Evolutionary conservation across 2,329 filamentous ascomycete species (phyloP).

Genomic region (Colletotrichum sp.): DNA sequence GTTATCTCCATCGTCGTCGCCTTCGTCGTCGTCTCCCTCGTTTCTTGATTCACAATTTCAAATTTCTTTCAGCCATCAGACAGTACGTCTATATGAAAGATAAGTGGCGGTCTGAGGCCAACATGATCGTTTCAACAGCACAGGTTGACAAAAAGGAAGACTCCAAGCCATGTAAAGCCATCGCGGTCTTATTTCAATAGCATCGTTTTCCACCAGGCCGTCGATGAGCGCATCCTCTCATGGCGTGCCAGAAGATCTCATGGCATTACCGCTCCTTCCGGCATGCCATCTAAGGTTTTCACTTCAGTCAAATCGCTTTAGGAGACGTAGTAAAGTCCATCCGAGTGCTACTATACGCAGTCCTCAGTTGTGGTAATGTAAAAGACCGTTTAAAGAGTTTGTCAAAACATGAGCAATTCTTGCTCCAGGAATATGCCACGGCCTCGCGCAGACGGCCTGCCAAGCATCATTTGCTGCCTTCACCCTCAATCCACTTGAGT

Average conservation of each 20-base stretch:
- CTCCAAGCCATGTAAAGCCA: not conserved
- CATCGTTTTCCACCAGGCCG: not conserved
- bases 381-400: not conserved
- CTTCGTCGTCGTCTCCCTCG: not conserved
- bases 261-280: not conserved
- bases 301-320: not conserved
- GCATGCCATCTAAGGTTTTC: not conserved
- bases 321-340: not conserved
- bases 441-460: not conserved
- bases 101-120: not conserved
- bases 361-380: not conserved
- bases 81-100: not conserved
- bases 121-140: not conserved
- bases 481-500: not conserved
- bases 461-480: not conserved
- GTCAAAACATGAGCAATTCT: not conserved
- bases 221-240: not conserved
- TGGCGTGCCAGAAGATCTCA: too few species aligned
- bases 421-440: not conserved
- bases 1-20: not conserved
- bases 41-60: not conserved
- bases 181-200: not conserved
- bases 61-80: not conserved
- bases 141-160: not conserved
- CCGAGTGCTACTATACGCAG: not conserved